Evolutionary conservation across 768 basidiomycete species (phyloP).

Genomic region (Lentinus brumalis): DNA sequence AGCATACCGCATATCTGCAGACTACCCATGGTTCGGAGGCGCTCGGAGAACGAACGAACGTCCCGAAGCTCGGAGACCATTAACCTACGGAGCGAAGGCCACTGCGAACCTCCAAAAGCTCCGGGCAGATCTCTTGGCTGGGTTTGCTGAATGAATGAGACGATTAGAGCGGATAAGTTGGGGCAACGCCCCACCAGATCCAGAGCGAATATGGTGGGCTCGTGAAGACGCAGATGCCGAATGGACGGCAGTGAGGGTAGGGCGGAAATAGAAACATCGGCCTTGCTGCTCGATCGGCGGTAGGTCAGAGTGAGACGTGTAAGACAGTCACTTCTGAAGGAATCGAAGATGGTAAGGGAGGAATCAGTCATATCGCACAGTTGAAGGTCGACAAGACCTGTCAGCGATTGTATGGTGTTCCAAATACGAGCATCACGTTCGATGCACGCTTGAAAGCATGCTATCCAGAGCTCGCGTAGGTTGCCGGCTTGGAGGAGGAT

Average conservation of each 20-base stretch:
- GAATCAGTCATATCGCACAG: neutral
- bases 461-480: neutral
- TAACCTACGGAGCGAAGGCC: slow-evolving; percentile 1
- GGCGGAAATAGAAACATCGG: neutral
- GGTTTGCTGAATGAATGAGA: neutral
- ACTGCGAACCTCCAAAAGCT: neutral
- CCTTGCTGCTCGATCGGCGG: neutral
- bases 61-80: neutral
- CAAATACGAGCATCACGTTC: slow-evolving; percentile 1
- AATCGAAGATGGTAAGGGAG: too few species aligned
- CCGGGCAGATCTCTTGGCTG: too few species aligned
- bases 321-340: too few species aligned
- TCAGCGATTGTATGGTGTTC: neutral
- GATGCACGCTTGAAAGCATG: slow-evolving; percentile 1
- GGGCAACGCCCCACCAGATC: slow-evolving; percentile 6
- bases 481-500: neutral
- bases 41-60: neutral
- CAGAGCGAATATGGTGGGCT: neutral
- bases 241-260: slow-evolving; percentile 1
- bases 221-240: neutral
- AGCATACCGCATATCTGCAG: slow-evolving; percentile 1
- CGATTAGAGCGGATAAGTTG: neutral
- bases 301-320: slow-evolving; percentile 1
- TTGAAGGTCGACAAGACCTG: neutral
- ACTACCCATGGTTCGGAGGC: neutral